These are phyloP conservation scores for Candida broadrunensis DNA, from an alignment of 805 yeast species.

Conservation along the genomic window DNA sequence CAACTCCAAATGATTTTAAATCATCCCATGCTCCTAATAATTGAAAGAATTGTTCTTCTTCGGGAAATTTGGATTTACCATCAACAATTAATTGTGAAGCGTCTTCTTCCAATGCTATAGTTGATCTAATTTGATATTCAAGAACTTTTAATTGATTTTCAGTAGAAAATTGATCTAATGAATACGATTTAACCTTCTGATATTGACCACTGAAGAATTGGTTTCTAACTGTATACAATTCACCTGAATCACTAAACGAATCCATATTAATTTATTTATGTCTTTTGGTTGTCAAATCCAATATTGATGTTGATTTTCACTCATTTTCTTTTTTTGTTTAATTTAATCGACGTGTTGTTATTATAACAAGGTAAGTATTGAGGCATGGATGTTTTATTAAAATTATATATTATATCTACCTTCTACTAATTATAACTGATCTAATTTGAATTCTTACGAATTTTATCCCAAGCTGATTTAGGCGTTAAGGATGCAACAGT, in stretches of 20 bases:
- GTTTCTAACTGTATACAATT: constrained; percentile 53
- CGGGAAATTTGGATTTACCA: constrained; percentile 32
- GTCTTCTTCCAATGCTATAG: constrained; percentile 34
- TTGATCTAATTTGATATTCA: constrained; percentile 39
- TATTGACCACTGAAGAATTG: constrained; percentile 62
- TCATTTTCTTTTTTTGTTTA: neutral
- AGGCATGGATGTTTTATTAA: neutral
- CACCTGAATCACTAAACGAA: constrained; percentile 43
- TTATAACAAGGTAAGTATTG: neutral
- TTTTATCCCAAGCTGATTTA: constrained; percentile 19
- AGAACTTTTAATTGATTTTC: constrained; percentile 37
- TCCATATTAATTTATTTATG: constrained; percentile 23
- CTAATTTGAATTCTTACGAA: constrained; percentile 7
- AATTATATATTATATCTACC: neutral
- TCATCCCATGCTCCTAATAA: constrained; percentile 43
- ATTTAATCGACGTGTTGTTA: neutral
- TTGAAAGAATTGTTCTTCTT: constrained; percentile 31
- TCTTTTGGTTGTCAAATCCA: too few relatives aligned
- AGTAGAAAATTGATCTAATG: constrained; percentile 34
- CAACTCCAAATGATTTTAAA: constrained; percentile 40
- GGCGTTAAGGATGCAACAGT: too few relatives aligned
- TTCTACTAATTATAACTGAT: neutral
- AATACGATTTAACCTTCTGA: constrained; percentile 38
- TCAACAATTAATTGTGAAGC: constrained; percentile 37
- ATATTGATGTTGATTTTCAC: too few relatives aligned